Percentiles rank a stretch among this genome's conserved stretches.
Conservation (phyloP, 192 early-diverging fungal species). For the Coemansia sp. region DNA sequence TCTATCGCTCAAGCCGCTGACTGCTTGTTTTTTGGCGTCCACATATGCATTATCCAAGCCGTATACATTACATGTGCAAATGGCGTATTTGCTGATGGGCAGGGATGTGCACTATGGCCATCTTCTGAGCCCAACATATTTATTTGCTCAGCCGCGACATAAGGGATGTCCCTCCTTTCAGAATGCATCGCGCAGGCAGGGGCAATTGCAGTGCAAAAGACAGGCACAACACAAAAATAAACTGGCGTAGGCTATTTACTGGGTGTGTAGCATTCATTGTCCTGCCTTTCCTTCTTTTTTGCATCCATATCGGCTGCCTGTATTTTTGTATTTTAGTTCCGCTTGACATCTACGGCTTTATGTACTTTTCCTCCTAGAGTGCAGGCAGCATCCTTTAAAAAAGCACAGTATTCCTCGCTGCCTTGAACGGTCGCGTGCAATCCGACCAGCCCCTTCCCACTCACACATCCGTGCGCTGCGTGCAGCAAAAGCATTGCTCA, state of each 20-base stretch:
- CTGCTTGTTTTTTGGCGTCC: background rate
- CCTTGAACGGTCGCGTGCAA: background rate
- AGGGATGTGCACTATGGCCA: background rate
- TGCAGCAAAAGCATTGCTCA: background rate
- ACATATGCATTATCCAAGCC: constrained; percentile 1
- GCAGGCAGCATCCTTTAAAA: background rate
- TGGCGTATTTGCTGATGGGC: constrained; percentile 2
- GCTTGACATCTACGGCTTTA: constrained; percentile 1
- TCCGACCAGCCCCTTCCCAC: background rate
- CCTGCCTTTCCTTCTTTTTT: background rate
- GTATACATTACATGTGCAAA: constrained; percentile 8
- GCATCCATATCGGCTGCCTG: background rate
- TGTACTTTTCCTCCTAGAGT: background rate
- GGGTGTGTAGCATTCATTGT: constrained; percentile 1
- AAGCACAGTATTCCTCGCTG: background rate
- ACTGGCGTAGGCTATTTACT: constrained; percentile 1
- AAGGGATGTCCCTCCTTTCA: background rate
- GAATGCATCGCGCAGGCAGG: background rate
- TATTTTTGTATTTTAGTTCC: background rate
- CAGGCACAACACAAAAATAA: background rate
- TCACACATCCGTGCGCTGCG: background rate
- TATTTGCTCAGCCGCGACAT: background rate
- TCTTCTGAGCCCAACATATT: background rate
- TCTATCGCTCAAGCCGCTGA: constrained; percentile 6
- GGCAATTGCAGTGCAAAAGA: background rate